Conservation (phyloP, 495 filamentous ascomycete genomes). For the Staphylotrichum tortipilum region DNA sequence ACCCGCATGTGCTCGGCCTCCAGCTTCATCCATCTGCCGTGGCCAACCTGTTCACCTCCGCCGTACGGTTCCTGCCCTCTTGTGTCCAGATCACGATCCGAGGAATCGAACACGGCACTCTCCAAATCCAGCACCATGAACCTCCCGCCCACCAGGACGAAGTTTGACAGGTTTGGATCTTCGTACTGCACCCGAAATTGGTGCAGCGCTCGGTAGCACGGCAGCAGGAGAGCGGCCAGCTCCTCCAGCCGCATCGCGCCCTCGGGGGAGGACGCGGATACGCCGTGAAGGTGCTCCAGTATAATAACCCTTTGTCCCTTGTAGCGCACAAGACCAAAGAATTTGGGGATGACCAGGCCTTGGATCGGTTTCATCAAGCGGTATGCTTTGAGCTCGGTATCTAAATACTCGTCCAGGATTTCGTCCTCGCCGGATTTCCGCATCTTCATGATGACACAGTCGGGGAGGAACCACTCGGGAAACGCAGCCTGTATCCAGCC, state of each 20-base stretch:
- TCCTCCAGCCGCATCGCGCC: slow-evolving; percentile 6
- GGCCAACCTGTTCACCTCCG: too few relatives aligned
- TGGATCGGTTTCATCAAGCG: neutral
- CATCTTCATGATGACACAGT: neutral
- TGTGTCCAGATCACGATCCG: too few relatives aligned
- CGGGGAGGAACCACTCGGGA: slow-evolving; percentile 1
- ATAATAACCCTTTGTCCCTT: slow-evolving; percentile 1
- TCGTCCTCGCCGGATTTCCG: neutral
- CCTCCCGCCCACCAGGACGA: slow-evolving; percentile 5
- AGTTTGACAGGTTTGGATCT: slow-evolving; percentile 3
- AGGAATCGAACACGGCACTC: neutral
- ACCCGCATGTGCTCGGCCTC: too few relatives aligned
- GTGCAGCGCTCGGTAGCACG: slow-evolving; percentile 4
- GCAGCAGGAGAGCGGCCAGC: slow-evolving; percentile 6
- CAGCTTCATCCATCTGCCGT: too few relatives aligned
- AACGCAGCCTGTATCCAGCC: neutral
- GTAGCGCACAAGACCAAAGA: neutral
- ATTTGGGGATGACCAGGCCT: slow-evolving; percentile 6
- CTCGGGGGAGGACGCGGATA: slow-evolving; percentile 1
- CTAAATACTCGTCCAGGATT: neutral
- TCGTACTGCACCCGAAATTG: slow-evolving; percentile 4
- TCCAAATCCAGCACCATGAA: slow-evolving; percentile 5
- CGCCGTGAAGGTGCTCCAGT: slow-evolving; percentile 1
- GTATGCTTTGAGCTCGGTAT: slow-evolving; percentile 1
- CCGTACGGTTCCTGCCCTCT: too few relatives aligned